Percentiles rank a stretch among this genome's conserved stretches.
Conservation (phyloP, 164 flowering plant genomes). For the Houttuynia cordata region DNA sequence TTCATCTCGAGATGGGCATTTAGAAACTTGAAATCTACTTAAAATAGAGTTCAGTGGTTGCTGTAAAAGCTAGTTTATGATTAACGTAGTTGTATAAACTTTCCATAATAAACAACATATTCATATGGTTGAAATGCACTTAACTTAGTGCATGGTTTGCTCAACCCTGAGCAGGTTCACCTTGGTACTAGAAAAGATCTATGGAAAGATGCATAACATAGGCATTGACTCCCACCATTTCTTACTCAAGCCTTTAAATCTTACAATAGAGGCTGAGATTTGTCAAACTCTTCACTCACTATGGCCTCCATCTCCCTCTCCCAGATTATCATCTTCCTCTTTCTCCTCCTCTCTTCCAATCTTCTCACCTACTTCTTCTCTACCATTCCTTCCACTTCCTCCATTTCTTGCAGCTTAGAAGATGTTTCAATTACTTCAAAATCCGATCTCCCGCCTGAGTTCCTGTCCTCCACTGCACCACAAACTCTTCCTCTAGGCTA, state of each 20-base stretch:
- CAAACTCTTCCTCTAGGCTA: slow-evolving; percentile 36
- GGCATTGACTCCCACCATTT: not conserved
- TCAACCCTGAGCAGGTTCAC: too few relatives aligned
- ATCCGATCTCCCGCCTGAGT: slow-evolving; percentile 27
- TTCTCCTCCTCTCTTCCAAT: slow-evolving; percentile 32
- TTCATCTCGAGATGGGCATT: too few relatives aligned
- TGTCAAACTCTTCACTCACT: not conserved
- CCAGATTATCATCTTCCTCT: slow-evolving; percentile 22
- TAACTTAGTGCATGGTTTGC: too few relatives aligned
- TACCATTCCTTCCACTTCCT: slow-evolving; percentile 16
- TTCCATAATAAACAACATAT: too few relatives aligned
- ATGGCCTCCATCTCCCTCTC: slow-evolving; percentile 14
- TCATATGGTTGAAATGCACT: too few relatives aligned
- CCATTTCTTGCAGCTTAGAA: slow-evolving; percentile 12
- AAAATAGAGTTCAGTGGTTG: too few relatives aligned
- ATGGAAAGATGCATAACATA: too few relatives aligned
- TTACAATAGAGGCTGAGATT: not conserved
- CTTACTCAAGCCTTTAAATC: not conserved
- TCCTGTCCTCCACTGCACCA: slow-evolving; percentile 25
- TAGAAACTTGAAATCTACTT: too few relatives aligned
- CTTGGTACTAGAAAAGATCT: too few relatives aligned
- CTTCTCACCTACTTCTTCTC: slow-evolving; percentile 32
- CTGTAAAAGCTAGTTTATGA: too few relatives aligned
- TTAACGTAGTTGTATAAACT: too few relatives aligned
- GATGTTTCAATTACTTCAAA: slow-evolving; percentile 1